Conservation (phyloP, 192 early-diverging fungal genomes). For the Coemansia sp. region DNA sequence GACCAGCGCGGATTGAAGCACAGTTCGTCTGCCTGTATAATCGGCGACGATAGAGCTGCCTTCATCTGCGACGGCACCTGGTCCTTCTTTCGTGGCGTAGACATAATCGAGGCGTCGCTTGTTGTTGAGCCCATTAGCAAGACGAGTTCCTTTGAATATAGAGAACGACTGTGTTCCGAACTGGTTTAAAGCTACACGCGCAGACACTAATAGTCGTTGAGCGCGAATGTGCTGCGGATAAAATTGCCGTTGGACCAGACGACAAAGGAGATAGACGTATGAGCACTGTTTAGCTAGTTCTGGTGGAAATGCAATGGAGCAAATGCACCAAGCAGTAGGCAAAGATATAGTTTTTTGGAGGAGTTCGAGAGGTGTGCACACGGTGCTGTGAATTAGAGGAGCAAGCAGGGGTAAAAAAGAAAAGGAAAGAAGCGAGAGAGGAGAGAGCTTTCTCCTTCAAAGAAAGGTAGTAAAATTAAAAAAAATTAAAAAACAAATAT, state of each 20-base stretch:
- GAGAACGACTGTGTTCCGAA: neutral
- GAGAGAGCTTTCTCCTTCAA: neutral
- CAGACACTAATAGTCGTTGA: neutral
- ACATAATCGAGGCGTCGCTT: constrained; percentile 22
- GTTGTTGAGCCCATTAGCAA: constrained; percentile 34
- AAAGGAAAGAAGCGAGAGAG: neutral
- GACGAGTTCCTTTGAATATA: neutral
- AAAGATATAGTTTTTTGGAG: neutral
- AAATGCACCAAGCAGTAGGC: constrained; percentile 8
- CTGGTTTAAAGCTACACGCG: neutral
- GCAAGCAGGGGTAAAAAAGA: neutral
- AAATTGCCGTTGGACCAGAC: neutral
- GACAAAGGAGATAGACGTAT: neutral
- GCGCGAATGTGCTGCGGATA: constrained; percentile 6
- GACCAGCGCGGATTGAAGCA: constrained; percentile 59
- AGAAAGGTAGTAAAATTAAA: neutral
- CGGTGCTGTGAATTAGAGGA: neutral
- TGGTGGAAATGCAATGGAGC: neutral
- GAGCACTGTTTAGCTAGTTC: neutral
- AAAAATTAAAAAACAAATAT: neutral
- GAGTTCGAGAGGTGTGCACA: neutral
- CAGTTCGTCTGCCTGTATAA: constrained; percentile 56
- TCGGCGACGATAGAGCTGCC: constrained; percentile 34
- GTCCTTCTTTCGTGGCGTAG: constrained; percentile 45
- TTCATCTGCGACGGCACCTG: neutral